A percentile compares a stretch with the other conserved stretches of the same genome.
Conservation (phyloP, 2,329 filamentous ascomycete genomes). For the Aspergillus glaucus region DNA sequence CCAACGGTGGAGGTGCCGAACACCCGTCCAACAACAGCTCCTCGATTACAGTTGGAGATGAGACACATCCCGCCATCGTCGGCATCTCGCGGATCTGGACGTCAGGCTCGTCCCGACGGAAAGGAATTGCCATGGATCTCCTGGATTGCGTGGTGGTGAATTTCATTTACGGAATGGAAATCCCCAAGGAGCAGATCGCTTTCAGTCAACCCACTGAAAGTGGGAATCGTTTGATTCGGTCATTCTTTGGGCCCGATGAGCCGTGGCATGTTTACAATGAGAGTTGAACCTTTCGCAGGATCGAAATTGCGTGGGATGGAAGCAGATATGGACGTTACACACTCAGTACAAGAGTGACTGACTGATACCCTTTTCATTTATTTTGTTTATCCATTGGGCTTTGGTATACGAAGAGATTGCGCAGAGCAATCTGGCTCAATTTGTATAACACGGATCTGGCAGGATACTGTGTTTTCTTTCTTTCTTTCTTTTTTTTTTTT, state of each 20-base stretch:
- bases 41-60: constrained; percentile 41
- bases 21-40: constrained; percentile 23
- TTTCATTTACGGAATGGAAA: constrained; percentile 51
- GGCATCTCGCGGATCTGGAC: constrained; percentile 63
- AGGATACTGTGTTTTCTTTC: neutral
- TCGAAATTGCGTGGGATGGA: neutral
- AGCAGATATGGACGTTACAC: neutral
- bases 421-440: neutral
- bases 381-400: constrained; percentile 4
- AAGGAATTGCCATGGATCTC: constrained; percentile 53
- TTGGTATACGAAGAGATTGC: neutral
- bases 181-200: constrained; percentile 51
- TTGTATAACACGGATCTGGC: neutral
- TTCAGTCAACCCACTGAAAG: constrained; percentile 62
- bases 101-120: constrained; percentile 48
- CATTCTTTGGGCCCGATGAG: constrained; percentile 50
- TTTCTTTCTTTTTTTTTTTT: constrained; percentile 4
- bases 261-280: constrained; percentile 57
- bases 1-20: constrained; percentile 5
- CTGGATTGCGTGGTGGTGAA: constrained; percentile 51
- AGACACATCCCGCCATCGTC: constrained; percentile 45
- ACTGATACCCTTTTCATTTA: constrained; percentile 18
- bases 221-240: constrained; percentile 52
- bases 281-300: constrained; percentile 19
- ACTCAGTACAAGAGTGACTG: constrained; percentile 13